Evolutionary conservation across 768 basidiomycete species (phyloP).

Genomic region (Punctularia strigosozonata): DNA sequence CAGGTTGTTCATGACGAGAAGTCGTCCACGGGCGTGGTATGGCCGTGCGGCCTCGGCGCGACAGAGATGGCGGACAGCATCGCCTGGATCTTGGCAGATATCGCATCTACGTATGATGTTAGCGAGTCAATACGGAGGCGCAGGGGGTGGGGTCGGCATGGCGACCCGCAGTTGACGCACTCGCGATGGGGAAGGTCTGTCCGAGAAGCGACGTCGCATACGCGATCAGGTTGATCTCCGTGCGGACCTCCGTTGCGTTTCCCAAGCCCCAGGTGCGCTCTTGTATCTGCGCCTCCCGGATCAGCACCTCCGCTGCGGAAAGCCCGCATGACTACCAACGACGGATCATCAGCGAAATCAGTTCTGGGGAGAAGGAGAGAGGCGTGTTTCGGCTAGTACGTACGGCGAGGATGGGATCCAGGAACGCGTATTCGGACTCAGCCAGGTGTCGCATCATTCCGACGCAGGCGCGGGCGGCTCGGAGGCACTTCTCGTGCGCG

Average conservation of each 20-base stretch:
- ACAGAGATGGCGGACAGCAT: too few relatives aligned
- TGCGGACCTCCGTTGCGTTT: constrained; percentile 45
- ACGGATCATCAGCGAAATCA: constrained; percentile 3
- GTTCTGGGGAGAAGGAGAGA: background rate
- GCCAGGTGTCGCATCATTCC: constrained; percentile 49
- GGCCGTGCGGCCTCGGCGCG: too few relatives aligned
- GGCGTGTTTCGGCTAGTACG: constrained; percentile 14
- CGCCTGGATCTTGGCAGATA: too few relatives aligned
- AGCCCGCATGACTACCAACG: constrained; percentile 57
- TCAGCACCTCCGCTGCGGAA: constrained; percentile 50
- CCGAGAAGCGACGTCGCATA: constrained; percentile 55
- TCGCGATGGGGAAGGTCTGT: constrained; percentile 47
- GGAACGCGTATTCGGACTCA: constrained; percentile 54
- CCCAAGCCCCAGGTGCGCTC: constrained; percentile 54
- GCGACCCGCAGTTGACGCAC: too few relatives aligned
- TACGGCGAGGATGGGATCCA: constrained; percentile 75
- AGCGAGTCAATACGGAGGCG: too few relatives aligned
- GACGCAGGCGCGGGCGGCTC: constrained; percentile 48
- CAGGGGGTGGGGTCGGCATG: too few relatives aligned
- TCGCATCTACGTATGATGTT: too few relatives aligned
- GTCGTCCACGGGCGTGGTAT: too few relatives aligned
- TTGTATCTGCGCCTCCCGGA: constrained; percentile 52
- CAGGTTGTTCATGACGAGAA: too few relatives aligned
- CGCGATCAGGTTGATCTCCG: constrained; percentile 47
- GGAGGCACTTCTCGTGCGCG: constrained; percentile 56